phyloP scores from a whole-genome alignment of 257 asterid species.

The Marsdenia floribunda region DNA sequence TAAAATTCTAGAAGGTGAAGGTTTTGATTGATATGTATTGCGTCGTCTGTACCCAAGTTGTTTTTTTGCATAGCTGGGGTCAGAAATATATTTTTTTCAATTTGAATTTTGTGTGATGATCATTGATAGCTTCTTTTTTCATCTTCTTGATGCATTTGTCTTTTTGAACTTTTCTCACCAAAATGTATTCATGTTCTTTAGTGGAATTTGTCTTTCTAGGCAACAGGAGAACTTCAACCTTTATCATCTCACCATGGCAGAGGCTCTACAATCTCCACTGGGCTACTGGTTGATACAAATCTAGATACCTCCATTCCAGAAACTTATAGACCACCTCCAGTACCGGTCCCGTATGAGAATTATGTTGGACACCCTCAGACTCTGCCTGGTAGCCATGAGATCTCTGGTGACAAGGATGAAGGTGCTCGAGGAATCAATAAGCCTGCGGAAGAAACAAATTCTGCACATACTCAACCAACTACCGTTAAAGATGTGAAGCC shows the following conservation, averaged over 20 bases:
- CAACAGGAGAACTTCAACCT: slow-evolving; percentile 56
- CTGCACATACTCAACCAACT: slow-evolving; percentile 39
- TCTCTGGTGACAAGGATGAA: slow-evolving; percentile 39
- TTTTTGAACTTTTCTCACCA: neutral
- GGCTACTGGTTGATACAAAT: slow-evolving; percentile 82
- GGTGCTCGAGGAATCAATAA: slow-evolving; percentile 36
- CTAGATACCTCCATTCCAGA: slow-evolving; percentile 78
- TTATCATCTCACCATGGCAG: slow-evolving; percentile 49
- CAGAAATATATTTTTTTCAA: neutral
- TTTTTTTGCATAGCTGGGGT: neutral
- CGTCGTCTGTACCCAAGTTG: neutral
- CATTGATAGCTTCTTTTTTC: neutral
- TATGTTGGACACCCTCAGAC: slow-evolving; percentile 39
- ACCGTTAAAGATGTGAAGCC: slow-evolving; percentile 38
- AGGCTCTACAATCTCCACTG: slow-evolving; percentile 50
- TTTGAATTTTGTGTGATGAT: neutral
- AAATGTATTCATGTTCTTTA: slow-evolving; percentile 6
- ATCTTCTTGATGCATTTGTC: neutral
- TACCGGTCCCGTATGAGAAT: slow-evolving; percentile 71
- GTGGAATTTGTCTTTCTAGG: slow-evolving; percentile 29
- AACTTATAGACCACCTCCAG: slow-evolving; percentile 77
- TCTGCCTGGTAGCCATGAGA: slow-evolving; percentile 34
- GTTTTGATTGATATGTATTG: neutral
- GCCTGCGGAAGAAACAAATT: slow-evolving; percentile 30
- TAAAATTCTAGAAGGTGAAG: neutral